Base-by-base conservation (phyloP, 2,329 filamentous ascomycete genomes). In the Pestalotiopsis sp. region DNA sequence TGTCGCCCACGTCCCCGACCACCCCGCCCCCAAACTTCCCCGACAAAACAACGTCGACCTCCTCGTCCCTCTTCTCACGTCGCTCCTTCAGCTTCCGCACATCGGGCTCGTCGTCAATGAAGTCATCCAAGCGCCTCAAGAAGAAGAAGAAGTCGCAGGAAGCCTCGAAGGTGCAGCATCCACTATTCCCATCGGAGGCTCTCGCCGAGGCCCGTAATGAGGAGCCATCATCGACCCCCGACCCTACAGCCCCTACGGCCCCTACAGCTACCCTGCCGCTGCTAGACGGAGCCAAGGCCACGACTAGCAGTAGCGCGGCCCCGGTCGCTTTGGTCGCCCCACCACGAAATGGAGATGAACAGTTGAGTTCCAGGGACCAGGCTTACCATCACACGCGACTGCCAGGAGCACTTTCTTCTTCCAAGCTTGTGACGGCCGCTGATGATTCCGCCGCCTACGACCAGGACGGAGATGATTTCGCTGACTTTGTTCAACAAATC, bases 401-500 rank as follows among this genome's bases (percentile, higher is more conserved):
- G 20, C 31, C 23, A 61, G 31, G 31, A 36, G 31, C 31, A 36
- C 31, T 36, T 36, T 36, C 31, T 7, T 57, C 68, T 38, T 58
- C 66, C 66, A 74, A 78, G 74, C 68, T 67, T 20, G 45, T 52
- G 39, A 58, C 64, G 31, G 27, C 39, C 14, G 45, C 14, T n/a
- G 59, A 20, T 23, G 55, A 27, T 27, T 27, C 27, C 7, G 31
- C 31, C 31, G 31, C 7, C 31, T 36, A 36, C 31, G 31, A 36
- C 87, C 85, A 74, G 81, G 80, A 90, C 71, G 88, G 88, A 70
- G 86, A 89, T 80, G 86, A 85, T 73, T 86, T 88, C 75, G 77
- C 90, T 74, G 86, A 85, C 73, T 86, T 88, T 75, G 78, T 91
- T 74, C 83, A 81, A 71, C 81, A 83, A 67, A 78, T 91, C 72